Base-by-base conservation (phyloP, 495 filamentous ascomycete genomes). In the Astrothelium subdiscretum region DNA sequence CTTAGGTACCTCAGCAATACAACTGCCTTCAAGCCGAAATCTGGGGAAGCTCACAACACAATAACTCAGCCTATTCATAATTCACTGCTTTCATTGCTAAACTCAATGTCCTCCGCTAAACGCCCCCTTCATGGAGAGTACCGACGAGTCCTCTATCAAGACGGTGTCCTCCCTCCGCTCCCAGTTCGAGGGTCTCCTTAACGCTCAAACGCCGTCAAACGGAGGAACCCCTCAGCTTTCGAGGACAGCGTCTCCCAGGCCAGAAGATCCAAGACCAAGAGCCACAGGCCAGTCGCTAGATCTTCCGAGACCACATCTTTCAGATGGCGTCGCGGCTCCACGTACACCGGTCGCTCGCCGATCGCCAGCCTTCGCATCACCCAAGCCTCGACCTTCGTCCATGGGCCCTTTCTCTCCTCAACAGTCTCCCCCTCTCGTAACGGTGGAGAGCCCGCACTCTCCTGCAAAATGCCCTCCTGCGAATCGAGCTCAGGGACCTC, bases 111-210 rank as follows among this genome's bases (percentile, higher is more conserved):
- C 48, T 26, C 48, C 20, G 24, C 4, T 15, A 29, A 8, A 26
- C 48, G 48, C 5, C 29, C 48, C 4, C 18, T 42, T 24, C 32
- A 42, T 51, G 24, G 22, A 60, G 38, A 38, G 18, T 42, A 61
- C 43, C 62, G 58, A 66, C 60, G 22, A 26, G 31, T 59, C 65
- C 22, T 62, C 59, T 22, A 76, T 69, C 44, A 65, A 62, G 78
- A 89, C 94, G 0, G 94, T 98, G 29, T 98, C 94, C 44, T 95
- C 92, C 52, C 78, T 97, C 32, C 82, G 90, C 57, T 94, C 91
- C 44, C 87, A 92, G 71, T 98, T 98, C 70, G 94, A 98, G 78
- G 48, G 48, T 29, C 24, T 54, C 2, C 48, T 54, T 15, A 54
- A 54, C 24, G 48, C 48, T 24, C 48, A 26, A 29, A 54, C 48